Base-by-base conservation (phyloP, 495 filamentous ascomycete genomes). In the Hypomontagnella monticulosa region DNA sequence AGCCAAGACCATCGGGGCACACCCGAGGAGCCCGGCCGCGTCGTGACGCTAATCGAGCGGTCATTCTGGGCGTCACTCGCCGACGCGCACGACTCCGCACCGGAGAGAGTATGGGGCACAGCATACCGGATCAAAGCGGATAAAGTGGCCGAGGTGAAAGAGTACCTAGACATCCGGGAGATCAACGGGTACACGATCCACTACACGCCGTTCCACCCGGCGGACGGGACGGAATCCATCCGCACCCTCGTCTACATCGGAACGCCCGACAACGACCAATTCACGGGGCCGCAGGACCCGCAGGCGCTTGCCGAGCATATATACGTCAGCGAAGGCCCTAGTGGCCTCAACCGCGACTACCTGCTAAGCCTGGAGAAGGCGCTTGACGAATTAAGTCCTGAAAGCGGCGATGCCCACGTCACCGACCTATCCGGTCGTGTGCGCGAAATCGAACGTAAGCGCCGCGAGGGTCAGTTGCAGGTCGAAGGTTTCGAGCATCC, bases 1-100 rank as follows among this genome's bases (percentile, higher is more conserved):
- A 93, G 93, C 77, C 86, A 96, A 76, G 95, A 99, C 80, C 95
- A 99, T 75, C 90, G 95, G 55, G 95, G 95, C 43, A 98, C 96
- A 0, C 92, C 91, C 32, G 83, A 88, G 69, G 84, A 86, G 3
- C 95, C 95, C 3, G 95, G 95, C 0, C 87, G 95, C 37, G 96
- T 99, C 18, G 94, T 96, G 7, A 99, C 95, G 0, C 84, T 99
- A 10, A 97, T 98, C 63, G 87, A 91, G 66, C 87, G 86, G 23
- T 79, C 82, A 1, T 90, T 90, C 74, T 98, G 92, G 93, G 85
- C 90, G 66, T 88, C 84, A 4, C 76, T 98, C 19, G 83, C 84
- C 43, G 93, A 99, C 70, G 82, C 85, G 47, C 80, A 89, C 71
- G 78, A 80, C 71, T 70, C 82, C 61, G 77, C 87, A 42, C 76